Conservation (phyloP, 1,284 basidiomycete genomes). For the Sanghuangporus sanghuang region DNA sequence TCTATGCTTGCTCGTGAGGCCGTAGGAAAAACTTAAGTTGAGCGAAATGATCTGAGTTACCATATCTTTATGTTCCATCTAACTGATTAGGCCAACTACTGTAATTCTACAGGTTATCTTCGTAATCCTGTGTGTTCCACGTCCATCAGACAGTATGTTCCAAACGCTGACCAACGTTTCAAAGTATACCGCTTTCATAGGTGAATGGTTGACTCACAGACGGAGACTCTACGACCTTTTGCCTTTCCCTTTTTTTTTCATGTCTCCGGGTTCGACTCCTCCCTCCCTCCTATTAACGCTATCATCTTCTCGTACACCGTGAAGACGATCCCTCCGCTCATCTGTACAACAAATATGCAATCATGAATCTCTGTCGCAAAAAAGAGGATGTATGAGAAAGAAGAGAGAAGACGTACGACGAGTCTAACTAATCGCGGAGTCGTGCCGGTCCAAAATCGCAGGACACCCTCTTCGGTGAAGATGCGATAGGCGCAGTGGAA, state of each 20-base stretch:
- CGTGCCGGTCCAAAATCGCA: conserved; percentile 94
- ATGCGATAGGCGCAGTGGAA: conserved; percentile 94
- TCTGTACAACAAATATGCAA: conserved; percentile 33
- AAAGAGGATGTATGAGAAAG: not conserved
- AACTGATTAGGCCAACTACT: too few relatives aligned
- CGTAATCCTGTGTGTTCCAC: too few relatives aligned
- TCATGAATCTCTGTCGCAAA: not conserved
- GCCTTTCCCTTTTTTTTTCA: too few relatives aligned
- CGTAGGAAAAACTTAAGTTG: not conserved
- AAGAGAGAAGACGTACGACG: conserved; percentile 53
- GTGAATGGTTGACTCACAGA: too few relatives aligned
- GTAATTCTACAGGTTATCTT: too few relatives aligned
- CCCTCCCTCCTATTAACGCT: conserved; percentile 33
- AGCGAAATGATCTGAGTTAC: too few relatives aligned
- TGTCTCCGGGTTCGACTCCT: not conserved
- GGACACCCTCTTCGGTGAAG: conserved; percentile 82
- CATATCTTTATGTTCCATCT: too few relatives aligned
- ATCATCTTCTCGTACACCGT: conserved; percentile 88
- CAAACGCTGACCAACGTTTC: too few relatives aligned
- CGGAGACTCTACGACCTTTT: too few relatives aligned
- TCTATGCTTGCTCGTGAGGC: too few relatives aligned
- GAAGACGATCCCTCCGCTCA: conserved; percentile 94
- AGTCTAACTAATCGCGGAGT: conserved; percentile 83
- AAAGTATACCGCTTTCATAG: too few relatives aligned
- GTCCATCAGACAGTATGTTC: too few relatives aligned